Evolutionary conservation across 2,329 filamentous ascomycete genomes (phyloP), one percentile per base, ranked within the genome.

Genomic region (Raffaelea ambrosiae): DNA sequence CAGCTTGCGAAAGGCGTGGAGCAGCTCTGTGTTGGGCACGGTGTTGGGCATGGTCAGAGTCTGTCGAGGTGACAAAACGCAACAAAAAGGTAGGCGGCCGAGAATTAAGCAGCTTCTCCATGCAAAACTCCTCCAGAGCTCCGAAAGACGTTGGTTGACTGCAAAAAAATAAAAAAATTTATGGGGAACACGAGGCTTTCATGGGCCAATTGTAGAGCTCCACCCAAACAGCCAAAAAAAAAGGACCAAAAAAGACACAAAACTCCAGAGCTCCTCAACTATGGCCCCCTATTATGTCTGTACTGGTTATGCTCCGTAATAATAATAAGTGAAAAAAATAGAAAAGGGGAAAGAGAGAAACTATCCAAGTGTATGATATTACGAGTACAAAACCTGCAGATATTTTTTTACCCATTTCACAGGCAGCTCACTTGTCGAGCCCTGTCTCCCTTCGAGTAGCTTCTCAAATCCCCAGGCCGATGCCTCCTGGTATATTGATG

Each of bases 1-100:
- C 31, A 93, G 71, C 49, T 77, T 70, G 51, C 87, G 77, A 65
- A 91, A 93, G 42, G 83, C 79, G 55, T 76, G 72, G 36, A 83
- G 59, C 45, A 87, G 59, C 26, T 80, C 66, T 14, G 59, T 52
- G 9, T 61, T 59, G 16, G 35, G 7, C 35, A 38, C 14, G 16
- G 33, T n/a, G 20, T 11, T 14, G 18, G 16, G 16, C n/a, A 5
- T 44, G 9, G 18, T 40, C 18, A 40, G 18, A 40, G 39, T 22
- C 9, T 38, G 13, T 22, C 7, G 14, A 38, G 19, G 22, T 5
- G 11, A 11, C 35, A 38, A 5, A 38, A 5, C 35, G 14, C 16
- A 36, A 16, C 33, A 22, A 36, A 26, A 31, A 33, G n/a, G 26
- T 29, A 29, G 26, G 26, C 13, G 26, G 26, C 7, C 7, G 26